Evolutionary conservation across 495 filamentous ascomycete genomes (phyloP), one percentile per base, ranked within the genome.

Genomic region (Pseudevernia furfuracea): DNA sequence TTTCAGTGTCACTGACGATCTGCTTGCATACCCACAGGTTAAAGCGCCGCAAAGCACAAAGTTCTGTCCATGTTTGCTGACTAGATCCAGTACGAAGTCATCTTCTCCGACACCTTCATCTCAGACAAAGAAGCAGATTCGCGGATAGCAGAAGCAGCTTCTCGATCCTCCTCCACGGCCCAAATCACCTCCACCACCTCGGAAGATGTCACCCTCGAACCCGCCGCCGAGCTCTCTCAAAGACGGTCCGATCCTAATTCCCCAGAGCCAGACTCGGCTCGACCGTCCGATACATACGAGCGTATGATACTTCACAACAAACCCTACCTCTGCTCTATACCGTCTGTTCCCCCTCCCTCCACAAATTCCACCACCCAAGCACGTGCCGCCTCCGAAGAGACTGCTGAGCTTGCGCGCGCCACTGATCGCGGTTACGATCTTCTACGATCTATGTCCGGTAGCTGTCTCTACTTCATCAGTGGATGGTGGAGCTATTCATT

Each of bases 401-500:
- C 89, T 65, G 90, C 91, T 59, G 94, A 97, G 73, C 81, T 97
- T 0, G 86, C 83, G 28, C 85, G 90, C 25, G 94, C 94, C 7
- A 89, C 88, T 1, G 84, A 90, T 37, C 84, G 89, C 30, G 94
- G 94, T 7, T 89, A 91, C 82, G 91, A 97, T 71, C 81, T 97
- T n/a, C 82, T 98, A 44, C 81, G 85, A 69, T 91, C 87, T 38
- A 87, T 98, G 74, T 85, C 97, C 44, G 91, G 89, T 12, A 80
- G 84, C 48, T 98, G 94, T 77, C 82, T 98, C 67, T 96, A 96
- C 76, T 96, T 88, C 74, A 81, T 91, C 55, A 88, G 84, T 1
- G 94, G 93, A 5, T 98, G 94, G 94, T 98, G 94, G 94, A 91
- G 87, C 61, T 98, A 98, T 73, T 87, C 85, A 39, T 97, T 96